Percentiles rank a stretch among this genome's conserved stretches.
phyloP scores from a whole-genome alignment of 148 eudicot species.

The Rhododendron molle region DNA sequence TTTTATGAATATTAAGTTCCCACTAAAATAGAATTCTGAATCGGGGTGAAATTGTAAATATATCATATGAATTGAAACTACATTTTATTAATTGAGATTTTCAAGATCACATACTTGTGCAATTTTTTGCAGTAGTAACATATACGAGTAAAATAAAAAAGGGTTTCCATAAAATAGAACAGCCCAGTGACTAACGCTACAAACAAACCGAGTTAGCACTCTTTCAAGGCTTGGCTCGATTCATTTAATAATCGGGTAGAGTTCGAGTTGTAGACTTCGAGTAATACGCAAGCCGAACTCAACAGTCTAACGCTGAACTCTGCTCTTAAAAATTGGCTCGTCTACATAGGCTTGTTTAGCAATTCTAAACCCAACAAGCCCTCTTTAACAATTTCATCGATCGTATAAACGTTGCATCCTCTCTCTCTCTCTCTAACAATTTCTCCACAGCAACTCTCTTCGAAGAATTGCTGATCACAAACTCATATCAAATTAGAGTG shows the following conservation, averaged over 20 bases:
- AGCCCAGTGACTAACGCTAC: too few relatives aligned
- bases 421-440: background rate
- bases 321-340: too few relatives aligned
- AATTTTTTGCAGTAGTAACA: background rate
- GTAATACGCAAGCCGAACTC: background rate
- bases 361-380: background rate
- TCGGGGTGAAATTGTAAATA: too few relatives aligned
- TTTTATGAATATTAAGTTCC: too few relatives aligned
- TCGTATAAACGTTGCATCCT: background rate
- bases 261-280: rapidly evolving
- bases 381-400: background rate
- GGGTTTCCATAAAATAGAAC: too few relatives aligned
- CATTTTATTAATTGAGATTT: background rate
- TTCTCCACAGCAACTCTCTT: background rate
- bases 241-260: too few relatives aligned
- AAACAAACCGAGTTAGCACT: too few relatives aligned
- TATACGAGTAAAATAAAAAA: too few relatives aligned
- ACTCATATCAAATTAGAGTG: too few relatives aligned
- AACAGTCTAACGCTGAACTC: background rate
- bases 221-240: too few relatives aligned
- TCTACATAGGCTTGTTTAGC: background rate
- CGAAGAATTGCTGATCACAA: background rate
- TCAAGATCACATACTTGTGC: background rate
- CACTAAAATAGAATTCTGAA: too few relatives aligned
- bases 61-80: background rate